phyloP scores from a whole-genome alignment of 1,139 yeast genomes.

The Taphrina sp. region DNA sequence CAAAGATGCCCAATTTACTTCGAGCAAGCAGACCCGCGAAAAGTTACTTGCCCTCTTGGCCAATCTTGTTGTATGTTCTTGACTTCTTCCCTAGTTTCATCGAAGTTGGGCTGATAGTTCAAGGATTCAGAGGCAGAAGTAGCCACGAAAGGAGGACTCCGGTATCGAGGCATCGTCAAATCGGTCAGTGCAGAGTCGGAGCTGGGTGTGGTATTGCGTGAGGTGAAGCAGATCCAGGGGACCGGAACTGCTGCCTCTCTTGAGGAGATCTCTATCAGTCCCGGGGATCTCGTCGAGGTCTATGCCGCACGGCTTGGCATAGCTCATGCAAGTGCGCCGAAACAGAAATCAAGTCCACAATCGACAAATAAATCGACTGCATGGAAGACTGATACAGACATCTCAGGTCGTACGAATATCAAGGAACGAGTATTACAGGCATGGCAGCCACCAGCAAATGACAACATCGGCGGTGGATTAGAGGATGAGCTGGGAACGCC shows the following conservation, averaged over 20 bases:
- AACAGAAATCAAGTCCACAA: too few species aligned
- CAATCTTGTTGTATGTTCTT: slow-evolving; percentile 6
- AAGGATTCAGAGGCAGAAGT: slow-evolving; percentile 22
- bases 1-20: not conserved
- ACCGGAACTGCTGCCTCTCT: slow-evolving; percentile 46
- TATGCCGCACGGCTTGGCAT: slow-evolving; percentile 41
- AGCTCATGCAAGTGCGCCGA: not conserved
- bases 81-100: not conserved
- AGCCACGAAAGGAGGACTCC: slow-evolving; percentile 4
- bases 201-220: slow-evolving; percentile 9
- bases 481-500: slow-evolving; percentile 47
- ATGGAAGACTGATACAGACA: slow-evolving; percentile 84
- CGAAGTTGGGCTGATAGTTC: not conserved
- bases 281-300: slow-evolving; percentile 65
- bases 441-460: slow-evolving; percentile 77
- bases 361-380: slow-evolving; percentile 35
- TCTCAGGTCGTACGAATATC: slow-evolving; percentile 45
- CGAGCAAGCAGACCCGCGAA: not conserved
- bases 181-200: not conserved
- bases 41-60: slow-evolving; percentile 9
- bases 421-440: slow-evolving; percentile 72
- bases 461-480: slow-evolving; percentile 41
- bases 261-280: slow-evolving; percentile 54
- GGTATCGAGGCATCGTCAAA: slow-evolving; percentile 17
- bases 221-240: slow-evolving; percentile 3